These are phyloP conservation scores for Keithomyces neogunnii DNA, from an alignment of 2,329 filamentous ascomycete species.

Conservation along the genomic window DNA sequence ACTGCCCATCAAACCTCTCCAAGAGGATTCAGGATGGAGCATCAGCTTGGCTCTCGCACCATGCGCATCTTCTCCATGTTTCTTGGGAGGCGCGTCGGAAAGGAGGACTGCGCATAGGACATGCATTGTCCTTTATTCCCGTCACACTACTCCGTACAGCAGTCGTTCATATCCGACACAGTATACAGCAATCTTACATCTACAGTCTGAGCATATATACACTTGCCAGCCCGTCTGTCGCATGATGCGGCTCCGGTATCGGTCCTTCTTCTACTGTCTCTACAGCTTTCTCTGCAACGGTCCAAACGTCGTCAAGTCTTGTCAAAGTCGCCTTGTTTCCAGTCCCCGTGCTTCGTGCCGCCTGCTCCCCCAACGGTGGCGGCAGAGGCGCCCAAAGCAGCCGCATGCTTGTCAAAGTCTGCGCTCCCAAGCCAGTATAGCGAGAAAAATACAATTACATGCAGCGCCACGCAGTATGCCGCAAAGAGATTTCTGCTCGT, in stretches of 20 bases:
- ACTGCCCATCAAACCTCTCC: too few relatives aligned
- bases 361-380: constrained; percentile 35
- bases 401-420: constrained; percentile 55
- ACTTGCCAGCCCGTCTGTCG: background rate
- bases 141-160: too few relatives aligned
- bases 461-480: constrained; percentile 79
- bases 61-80: background rate
- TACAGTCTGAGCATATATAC: background rate
- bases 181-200: background rate
- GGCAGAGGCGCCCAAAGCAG: constrained; percentile 42
- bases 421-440: constrained; percentile 74
- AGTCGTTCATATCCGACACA: background rate
- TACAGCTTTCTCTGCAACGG: background rate
- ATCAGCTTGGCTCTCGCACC: too few relatives aligned
- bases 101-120: background rate
- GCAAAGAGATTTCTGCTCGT: constrained; percentile 92
- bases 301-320: constrained; percentile 18
- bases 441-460: constrained; percentile 78
- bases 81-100: background rate
- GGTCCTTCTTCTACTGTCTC: too few relatives aligned
- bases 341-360: constrained; percentile 39
- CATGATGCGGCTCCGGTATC: background rate
- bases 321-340: constrained; percentile 56
- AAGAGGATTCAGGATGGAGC: too few relatives aligned
- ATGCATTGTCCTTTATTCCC: too few relatives aligned